A percentile compares a stretch with the other conserved stretches of the same genome.
Evolutionary conservation across 129 eudicot genomes (phyloP).

Genomic region (Kitagawia praeruptora): DNA sequence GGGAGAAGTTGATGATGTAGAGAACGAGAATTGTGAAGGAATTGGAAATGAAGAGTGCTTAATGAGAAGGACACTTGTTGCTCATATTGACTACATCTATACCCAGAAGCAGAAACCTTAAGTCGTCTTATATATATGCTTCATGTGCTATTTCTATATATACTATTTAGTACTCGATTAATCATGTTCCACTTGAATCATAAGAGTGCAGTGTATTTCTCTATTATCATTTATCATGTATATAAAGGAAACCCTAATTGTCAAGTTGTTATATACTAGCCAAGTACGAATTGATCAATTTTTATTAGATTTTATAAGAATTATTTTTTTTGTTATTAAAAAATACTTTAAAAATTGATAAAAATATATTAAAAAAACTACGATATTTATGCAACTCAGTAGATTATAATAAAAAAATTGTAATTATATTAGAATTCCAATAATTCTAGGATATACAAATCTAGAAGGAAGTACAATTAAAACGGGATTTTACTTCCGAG

Average conservation of each 20-base stretch:
- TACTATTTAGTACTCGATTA: neutral
- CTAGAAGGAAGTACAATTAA: too few species aligned
- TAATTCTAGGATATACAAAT: too few species aligned
- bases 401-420: too few species aligned
- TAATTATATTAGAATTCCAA: too few species aligned
- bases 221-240: neutral
- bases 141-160: neutral
- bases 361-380: too few species aligned
- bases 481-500: too few species aligned
- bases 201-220: neutral
- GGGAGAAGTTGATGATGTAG: neutral
- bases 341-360: too few species aligned
- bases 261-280: neutral
- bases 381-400: too few species aligned
- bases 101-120: constrained; percentile 23
- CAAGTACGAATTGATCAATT: too few species aligned
- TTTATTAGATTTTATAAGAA: too few species aligned
- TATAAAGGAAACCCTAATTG: neutral
- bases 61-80: constrained; percentile 41
- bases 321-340: too few species aligned
- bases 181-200: neutral
- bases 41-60: constrained; percentile 33
- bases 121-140: neutral
- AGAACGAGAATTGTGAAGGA: constrained; percentile 19
- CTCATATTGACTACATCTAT: constrained; percentile 55